Base-by-base conservation (phyloP, 2,329 filamentous ascomycete species). In the Cadophora sp. region DNA sequence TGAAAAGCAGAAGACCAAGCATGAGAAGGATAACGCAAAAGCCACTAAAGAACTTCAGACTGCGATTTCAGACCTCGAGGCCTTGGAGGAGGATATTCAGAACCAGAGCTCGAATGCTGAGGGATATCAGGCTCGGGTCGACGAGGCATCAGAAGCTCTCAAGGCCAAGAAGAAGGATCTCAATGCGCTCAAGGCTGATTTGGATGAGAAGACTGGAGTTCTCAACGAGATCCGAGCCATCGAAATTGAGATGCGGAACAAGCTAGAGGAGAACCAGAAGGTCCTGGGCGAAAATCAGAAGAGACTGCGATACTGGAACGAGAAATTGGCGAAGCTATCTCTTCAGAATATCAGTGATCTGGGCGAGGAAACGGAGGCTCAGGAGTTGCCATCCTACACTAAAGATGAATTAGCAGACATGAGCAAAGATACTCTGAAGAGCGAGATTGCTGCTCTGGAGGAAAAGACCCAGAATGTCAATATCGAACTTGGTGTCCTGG, bases 161-260 rank as follows among this genome's bases (percentile, higher is more conserved):
- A 87, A 89, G 27, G 83, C 86, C 39, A 97, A 93, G 81, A 96
- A 93, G 79, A 87, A 91, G 72, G 92, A 96, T 77, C 85, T 99
- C 3, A 85, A 89, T 56, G 83, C 87, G 11, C 80, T 98, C 65
- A 99, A 98, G 81, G 83, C 87, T 4, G 92, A 97, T 74, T 85
- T 98, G 13, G 95, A 99, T 72, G 89, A 92, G 73, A 97, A 94
- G 83, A 91, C 88, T 1, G 82, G 89, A 0, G 93, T 96, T 77
- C 85, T 98, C 65, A 97, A 98, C 76, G 91, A 93, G 76, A 97
- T 91, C 0, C 88, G 95, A 11, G 94, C 93, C 0, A 83, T 91
- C 3, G 96, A 99, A 79, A 97, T 99, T 68, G 96, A 99, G 80
- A 97, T 98, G 94, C 91, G 92, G 70, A 98, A 98, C 80, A 97